These are phyloP conservation scores for Yamadazyma spencermartinsiae DNA, from an alignment of 1,139 yeast species.

Conservation along the genomic window DNA sequence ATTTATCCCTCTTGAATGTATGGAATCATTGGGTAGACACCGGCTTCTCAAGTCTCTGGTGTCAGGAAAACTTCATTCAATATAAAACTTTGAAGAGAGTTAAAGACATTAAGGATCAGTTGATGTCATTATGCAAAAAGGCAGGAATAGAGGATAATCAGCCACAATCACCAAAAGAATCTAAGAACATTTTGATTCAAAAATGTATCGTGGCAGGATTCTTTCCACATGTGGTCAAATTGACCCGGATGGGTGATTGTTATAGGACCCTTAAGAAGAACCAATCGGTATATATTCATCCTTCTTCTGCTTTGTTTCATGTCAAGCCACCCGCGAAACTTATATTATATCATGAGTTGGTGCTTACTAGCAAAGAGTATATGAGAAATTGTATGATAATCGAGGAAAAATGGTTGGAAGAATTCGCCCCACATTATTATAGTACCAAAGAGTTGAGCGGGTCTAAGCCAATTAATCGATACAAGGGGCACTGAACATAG, in stretches of 20 bases:
- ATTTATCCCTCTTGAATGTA: slow-evolving; percentile 68
- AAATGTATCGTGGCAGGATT: slow-evolving; percentile 79
- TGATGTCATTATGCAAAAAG: slow-evolving; percentile 59
- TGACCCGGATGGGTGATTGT: slow-evolving; percentile 71
- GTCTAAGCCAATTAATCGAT: neutral
- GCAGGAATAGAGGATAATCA: slow-evolving; percentile 41
- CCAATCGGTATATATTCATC: slow-evolving; percentile 77
- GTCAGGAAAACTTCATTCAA: slow-evolving; percentile 81
- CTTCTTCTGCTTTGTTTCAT: slow-evolving; percentile 66
- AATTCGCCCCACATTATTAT: slow-evolving; percentile 27
- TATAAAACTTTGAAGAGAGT: slow-evolving; percentile 70
- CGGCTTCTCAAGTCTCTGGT: slow-evolving; percentile 79
- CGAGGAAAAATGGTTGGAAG: slow-evolving; percentile 45
- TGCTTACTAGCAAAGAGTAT: slow-evolving; percentile 82
- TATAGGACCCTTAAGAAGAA: slow-evolving; percentile 62
- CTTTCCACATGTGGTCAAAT: slow-evolving; percentile 73
- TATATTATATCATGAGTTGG: slow-evolving; percentile 80
- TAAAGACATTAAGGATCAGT: slow-evolving; percentile 70
- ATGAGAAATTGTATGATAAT: slow-evolving; percentile 84
- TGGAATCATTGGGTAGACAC: slow-evolving; percentile 77
- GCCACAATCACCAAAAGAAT: slow-evolving; percentile 14
- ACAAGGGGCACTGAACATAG: no score
- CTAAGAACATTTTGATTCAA: slow-evolving; percentile 45
- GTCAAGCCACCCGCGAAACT: slow-evolving; percentile 70
- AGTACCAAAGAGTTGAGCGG: slow-evolving; percentile 20